A percentile compares a stretch with the other conserved stretches of the same genome.
These are phyloP conservation scores for Teunomyces kruisii DNA, from an alignment of 805 yeast species.

Conservation along the genomic window DNA sequence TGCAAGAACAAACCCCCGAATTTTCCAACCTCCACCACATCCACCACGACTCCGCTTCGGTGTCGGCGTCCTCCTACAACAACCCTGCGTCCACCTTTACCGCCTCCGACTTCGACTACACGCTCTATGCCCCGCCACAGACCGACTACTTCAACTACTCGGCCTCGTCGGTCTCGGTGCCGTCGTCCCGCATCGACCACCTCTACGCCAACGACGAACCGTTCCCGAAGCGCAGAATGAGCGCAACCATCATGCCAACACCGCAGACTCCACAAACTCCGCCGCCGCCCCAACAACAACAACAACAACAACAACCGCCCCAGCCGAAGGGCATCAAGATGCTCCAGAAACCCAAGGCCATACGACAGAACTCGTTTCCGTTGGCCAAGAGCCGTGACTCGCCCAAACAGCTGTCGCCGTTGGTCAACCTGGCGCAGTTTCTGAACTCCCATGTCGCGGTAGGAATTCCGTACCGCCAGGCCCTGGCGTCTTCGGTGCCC, in stretches of 20 bases:
- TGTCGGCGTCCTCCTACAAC: no score
- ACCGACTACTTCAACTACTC: slow-evolving; percentile 11
- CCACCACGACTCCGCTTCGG: no score
- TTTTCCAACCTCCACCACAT: no score
- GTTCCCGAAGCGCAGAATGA: slow-evolving; percentile 3
- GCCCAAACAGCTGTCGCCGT: slow-evolving; percentile 3
- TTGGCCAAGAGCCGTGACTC: slow-evolving; percentile 2
- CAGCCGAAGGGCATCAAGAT: slow-evolving; percentile 6
- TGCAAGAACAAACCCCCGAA: no score
- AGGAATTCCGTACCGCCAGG: no score
- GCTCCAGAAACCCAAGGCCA: slow-evolving; percentile 9
- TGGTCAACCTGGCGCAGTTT: background rate
- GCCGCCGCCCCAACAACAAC: background rate
- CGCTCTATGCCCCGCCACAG: background rate
- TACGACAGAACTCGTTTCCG: slow-evolving; percentile 17
- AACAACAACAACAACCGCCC: background rate
- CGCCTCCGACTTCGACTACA: slow-evolving; percentile 6
- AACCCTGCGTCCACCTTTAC: background rate
- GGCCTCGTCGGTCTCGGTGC: slow-evolving; percentile 6
- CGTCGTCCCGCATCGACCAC: slow-evolving; percentile 10
- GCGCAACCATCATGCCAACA: background rate
- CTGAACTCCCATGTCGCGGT: no score
- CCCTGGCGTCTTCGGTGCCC: no score
- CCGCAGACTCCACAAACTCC: slow-evolving; percentile 3
- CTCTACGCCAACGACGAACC: slow-evolving; percentile 4